Conservation (phyloP, 2,329 filamentous ascomycete genomes). For the Fusarium coffeatum region DNA sequence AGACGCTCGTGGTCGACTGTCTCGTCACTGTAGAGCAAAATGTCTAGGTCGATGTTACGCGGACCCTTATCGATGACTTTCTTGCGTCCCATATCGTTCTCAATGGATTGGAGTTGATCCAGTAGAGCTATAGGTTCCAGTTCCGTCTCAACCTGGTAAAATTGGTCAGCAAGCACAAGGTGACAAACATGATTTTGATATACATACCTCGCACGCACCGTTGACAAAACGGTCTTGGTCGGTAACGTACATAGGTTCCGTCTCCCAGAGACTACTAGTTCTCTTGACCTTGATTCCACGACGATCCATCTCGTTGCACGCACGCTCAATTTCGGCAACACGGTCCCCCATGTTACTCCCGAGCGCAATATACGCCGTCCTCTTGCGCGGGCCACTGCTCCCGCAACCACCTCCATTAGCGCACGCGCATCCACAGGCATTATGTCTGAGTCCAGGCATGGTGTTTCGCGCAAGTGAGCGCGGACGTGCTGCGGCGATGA, state of each 20-base stretch:
- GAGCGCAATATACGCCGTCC: constrained; percentile 82
- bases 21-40: constrained; percentile 82
- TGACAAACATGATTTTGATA: constrained; percentile 9
- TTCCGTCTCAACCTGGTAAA: constrained; percentile 78
- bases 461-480: constrained; percentile 18
- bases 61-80: constrained; percentile 95
- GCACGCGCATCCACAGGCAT: constrained; percentile 53
- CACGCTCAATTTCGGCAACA: constrained; percentile 84
- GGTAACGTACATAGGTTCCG: constrained; percentile 93
- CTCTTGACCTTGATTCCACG: constrained; percentile 78
- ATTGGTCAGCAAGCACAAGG: constrained; percentile 22
- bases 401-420: constrained; percentile 48
- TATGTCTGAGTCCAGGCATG: constrained; percentile 35
- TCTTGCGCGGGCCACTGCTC: constrained; percentile 48
- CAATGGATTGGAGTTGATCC: constrained; percentile 85
- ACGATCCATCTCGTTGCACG: constrained; percentile 80
- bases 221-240: constrained; percentile 92
- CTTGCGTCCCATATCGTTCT: constrained; percentile 79
- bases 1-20: constrained; percentile 76
- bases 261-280: constrained; percentile 94
- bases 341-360: constrained; percentile 94
- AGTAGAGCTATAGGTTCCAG: constrained; percentile 81
- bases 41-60: constrained; percentile 93
- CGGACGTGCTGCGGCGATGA: constrained; percentile 28
- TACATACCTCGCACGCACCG: constrained; percentile 86